phyloP scores from a whole-genome alignment of 805 yeast species.

The Scheffersomyces coipomensis region DNA sequence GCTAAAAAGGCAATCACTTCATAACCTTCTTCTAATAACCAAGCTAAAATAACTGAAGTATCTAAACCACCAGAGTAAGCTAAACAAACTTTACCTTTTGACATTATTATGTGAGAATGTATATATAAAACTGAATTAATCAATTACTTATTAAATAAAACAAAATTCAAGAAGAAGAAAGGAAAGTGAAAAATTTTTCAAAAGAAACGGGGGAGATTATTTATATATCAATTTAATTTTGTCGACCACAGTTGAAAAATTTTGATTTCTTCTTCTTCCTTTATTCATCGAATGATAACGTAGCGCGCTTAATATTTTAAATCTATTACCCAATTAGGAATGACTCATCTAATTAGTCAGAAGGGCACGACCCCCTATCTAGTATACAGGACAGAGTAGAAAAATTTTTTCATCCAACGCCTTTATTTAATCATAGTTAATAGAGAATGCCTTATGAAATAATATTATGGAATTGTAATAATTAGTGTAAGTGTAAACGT shows the following conservation, averaged over 20 bases:
- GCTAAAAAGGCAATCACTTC: constrained; percentile 99
- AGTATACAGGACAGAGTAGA: too few species aligned
- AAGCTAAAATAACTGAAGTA: constrained; percentile 95
- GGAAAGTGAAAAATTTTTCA: constrained; percentile 8
- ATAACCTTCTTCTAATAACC: constrained; percentile 97
- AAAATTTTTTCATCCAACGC: too few species aligned
- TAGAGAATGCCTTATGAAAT: too few species aligned
- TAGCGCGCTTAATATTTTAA: constrained; percentile 24
- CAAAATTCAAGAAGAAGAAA: constrained; percentile 3
- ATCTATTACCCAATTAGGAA: constrained; percentile 9
- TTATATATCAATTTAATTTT: constrained; percentile 4
- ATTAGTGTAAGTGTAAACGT: too few species aligned
- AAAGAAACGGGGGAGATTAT: constrained; percentile 3
- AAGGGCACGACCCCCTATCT: background rate
- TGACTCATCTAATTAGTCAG: background rate
- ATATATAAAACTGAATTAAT: constrained; percentile 2
- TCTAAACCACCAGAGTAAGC: constrained; percentile 99
- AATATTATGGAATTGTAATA: too few species aligned
- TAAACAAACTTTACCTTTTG: constrained; percentile 98
- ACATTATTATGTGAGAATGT: constrained; percentile 47
- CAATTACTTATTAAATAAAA: constrained; percentile 1
- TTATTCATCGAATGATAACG: constrained; percentile 17
- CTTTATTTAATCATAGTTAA: too few species aligned
- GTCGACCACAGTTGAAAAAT: constrained; percentile 2
- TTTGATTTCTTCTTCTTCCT: constrained; percentile 5